These are phyloP conservation scores for Chytriomyces sp. DNA, from an alignment of 192 early-diverging fungal species.

Conservation along the genomic window DNA sequence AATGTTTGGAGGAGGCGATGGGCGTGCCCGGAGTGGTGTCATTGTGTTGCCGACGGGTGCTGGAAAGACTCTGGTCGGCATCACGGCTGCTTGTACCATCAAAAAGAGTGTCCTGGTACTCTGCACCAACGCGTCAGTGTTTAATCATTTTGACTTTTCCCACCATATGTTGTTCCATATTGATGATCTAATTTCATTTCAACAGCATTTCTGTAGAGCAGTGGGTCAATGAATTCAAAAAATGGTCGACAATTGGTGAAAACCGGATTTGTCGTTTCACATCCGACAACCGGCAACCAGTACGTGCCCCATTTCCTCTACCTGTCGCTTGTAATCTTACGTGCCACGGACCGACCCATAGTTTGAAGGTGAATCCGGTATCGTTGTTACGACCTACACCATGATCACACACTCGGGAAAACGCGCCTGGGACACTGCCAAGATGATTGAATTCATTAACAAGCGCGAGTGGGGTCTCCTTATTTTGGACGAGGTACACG, in stretches of 20 bases:
- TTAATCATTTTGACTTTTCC: background rate
- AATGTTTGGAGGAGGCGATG: constrained; percentile 94
- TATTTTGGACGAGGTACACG: constrained; percentile 97
- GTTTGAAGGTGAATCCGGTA: constrained; percentile 90
- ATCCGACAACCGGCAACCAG: constrained; percentile 66
- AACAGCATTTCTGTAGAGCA: constrained; percentile 90
- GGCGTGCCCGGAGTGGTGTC: constrained; percentile 87
- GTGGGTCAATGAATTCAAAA: constrained; percentile 97
- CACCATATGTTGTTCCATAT: background rate
- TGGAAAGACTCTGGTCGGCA: constrained; percentile 98
- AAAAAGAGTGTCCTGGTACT: constrained; percentile 97
- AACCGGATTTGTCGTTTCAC: constrained; percentile 96
- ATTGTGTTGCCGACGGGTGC: constrained; percentile 98
- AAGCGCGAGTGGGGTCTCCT: constrained; percentile 92
- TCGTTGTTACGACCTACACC: constrained; percentile 96
- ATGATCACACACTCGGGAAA: constrained; percentile 98
- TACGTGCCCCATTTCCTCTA: constrained; percentile 15
- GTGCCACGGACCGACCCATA: background rate
- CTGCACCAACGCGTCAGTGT: constrained; percentile 68
- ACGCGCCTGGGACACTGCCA: constrained; percentile 81
- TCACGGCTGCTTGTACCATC: constrained; percentile 97
- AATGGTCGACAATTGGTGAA: constrained; percentile 93
- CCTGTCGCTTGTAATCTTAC: background rate
- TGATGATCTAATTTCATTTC: constrained; percentile 16
- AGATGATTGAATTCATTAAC: constrained; percentile 93